Evolutionary conservation across 2,329 filamentous ascomycete species (phyloP), one percentile per base, ranked within the genome.

Genomic region (Fusarium newnesense): DNA sequence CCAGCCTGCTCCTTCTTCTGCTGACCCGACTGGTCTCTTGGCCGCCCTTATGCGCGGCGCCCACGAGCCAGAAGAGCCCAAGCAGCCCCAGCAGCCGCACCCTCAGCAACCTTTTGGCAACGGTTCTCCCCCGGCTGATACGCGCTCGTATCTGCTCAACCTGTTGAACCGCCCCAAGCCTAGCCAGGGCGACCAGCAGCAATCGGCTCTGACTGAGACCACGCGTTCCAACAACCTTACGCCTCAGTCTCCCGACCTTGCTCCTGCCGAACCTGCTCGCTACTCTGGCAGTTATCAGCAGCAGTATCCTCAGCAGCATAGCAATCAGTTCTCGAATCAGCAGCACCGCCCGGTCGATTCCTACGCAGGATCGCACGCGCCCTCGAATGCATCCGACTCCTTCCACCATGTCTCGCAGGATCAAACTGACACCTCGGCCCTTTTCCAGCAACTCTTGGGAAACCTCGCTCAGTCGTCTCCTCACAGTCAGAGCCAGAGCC

Each of bases 71-170:
- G 87, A 89, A 44, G 81, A 83, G 64, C 70, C 83, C 12, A 80
- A 80, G 68, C 76, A 76, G 43, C 53, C 67, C 60, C 78, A 73
- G 62, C 75, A 67, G 50, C 78, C 46, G 54, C 69, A 62, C 60
- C 77, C 69, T 54, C 62, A 76, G 49, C 80, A 77, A 61, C 76
- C 83, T 43, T 88, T 87, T 83, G 85, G 82, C 71, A 82, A 85
- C 32, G 84, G 84, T 39, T 85, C 88, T 47, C 88, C 90, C 60
- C 83, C 88, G 28, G 87, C 90, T 52, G 92, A 94, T 80, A 94
- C 95, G 9, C 93, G 97, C 81, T 92, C 96, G 72, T 93, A 96
- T 79, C 87, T 99, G 53, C 90, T 98, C 70, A 93, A 94, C 76
- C 87, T 98, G 66, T 88, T 99, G 72, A 96, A 95, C 78, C 91